Base-by-base conservation (phyloP, 257 asterid genomes). In the Plantago major region DNA sequence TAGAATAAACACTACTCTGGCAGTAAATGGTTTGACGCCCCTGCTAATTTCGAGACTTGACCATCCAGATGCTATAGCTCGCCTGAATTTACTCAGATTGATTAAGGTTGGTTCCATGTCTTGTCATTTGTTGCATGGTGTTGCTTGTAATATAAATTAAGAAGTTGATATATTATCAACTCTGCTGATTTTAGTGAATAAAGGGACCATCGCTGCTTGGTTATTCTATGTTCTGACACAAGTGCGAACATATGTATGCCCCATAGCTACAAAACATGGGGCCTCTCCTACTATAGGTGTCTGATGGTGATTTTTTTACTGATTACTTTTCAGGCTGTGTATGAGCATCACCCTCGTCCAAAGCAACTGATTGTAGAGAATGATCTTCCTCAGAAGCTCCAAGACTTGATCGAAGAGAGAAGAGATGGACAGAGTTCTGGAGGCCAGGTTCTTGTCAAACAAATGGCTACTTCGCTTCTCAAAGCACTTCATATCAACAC, bases 301-400 rank as follows among this genome's bases (percentile, higher is more conserved):
- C 55, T 68, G 66, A 62, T 58, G 60, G 38, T 17, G 19, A 1
- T 62, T 17, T 44, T 11, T 42, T 51, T 26, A 11, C 50, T 63
- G 42, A 33, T 66, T 56, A 14, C 44, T 58, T 70, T 61, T 48
- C 83, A 93, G 99, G 97, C 90, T 67, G 96, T 93, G 11, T 93
- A 93, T 46, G 97, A 89, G 80, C 96, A 87, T 66, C 99, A 93
- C 68, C 97, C 95, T 5, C 96, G 95, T 42, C 97, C 99, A n/a
- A 89, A 93, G 79, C 95, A 93, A 68, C 77, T 93, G 75, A 93
- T 93, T 22, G 94, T 93, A 73, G 99, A 89, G 85, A 87, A 93
- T 47, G 85, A 93, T 81, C 84, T 93, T 52, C 99, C 96, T 10
- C 88, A 77, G 60, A 85, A 84, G 81, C 97, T 93, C 64, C 92